These are phyloP conservation scores for Diaporthe destruens DNA, from an alignment of 2,329 filamentous ascomycete genomes.

Conservation along the genomic window DNA sequence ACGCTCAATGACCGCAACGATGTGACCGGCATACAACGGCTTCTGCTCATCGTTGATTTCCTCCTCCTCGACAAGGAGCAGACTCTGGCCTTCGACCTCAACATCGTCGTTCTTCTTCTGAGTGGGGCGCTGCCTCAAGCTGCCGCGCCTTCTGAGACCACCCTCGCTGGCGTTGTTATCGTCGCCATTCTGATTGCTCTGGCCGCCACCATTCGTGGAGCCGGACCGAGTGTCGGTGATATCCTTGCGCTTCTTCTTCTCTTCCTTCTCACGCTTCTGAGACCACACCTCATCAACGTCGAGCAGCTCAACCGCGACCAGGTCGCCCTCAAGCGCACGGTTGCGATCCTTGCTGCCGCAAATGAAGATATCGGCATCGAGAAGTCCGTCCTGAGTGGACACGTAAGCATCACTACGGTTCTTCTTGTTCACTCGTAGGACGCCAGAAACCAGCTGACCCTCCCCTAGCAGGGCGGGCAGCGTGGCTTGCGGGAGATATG, in stretches of 20 bases:
- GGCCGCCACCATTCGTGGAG: conserved; percentile 78
- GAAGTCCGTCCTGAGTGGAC: conserved; percentile 84
- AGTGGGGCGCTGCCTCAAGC: conserved; percentile 93
- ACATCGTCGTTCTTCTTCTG: conserved; percentile 99
- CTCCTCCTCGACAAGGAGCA: conserved; percentile 96
- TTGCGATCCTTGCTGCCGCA: conserved; percentile 99
- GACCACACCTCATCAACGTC: conserved; percentile 99
- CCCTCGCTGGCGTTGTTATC: conserved; percentile 76
- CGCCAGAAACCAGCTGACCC: conserved; percentile 94
- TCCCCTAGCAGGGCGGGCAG: conserved; percentile 90
- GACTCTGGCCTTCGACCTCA: conserved; percentile 96
- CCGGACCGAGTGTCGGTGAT: conserved; percentile 90
- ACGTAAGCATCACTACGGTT: conserved; percentile 99
- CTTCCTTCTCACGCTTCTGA: conserved; percentile 99
- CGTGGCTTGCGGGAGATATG: conserved; percentile 94
- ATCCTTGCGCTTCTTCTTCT: conserved; percentile 99
- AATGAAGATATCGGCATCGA: conserved; percentile 99
- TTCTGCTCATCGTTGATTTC: conserved; percentile 99
- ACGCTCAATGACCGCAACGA: conserved; percentile 97
- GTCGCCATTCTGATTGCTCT: conserved; percentile 72
- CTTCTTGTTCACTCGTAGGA: conserved; percentile 99
- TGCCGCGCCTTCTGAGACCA: conserved; percentile 91
- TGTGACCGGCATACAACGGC: conserved; percentile 94
- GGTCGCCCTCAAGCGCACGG: conserved; percentile 93
- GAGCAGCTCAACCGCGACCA: conserved; percentile 94